Percentiles rank a stretch among this genome's conserved stretches.
phyloP scores from a whole-genome alignment of 2,329 filamentous ascomycete genomes.

The Aspergillus arachidicola region DNA sequence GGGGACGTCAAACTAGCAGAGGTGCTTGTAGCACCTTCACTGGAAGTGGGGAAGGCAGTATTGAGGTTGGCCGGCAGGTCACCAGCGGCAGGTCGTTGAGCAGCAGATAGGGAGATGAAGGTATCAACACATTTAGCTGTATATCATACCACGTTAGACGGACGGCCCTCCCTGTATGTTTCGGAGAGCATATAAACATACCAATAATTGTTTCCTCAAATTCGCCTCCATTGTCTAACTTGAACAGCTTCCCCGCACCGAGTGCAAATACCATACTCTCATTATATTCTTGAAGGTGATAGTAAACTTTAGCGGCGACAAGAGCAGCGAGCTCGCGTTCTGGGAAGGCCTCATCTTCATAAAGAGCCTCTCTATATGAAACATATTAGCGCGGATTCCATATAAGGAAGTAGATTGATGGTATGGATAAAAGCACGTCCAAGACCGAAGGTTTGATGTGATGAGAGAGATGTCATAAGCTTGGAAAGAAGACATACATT shows the following conservation, averaged over 20 bases:
- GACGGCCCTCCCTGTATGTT: not conserved
- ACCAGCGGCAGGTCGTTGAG: conserved; percentile 55
- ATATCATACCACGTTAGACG: conserved; percentile 13
- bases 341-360: conserved; percentile 93
- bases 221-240: conserved; percentile 86
- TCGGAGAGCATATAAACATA: conserved; percentile 36
- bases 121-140: conserved; percentile 92
- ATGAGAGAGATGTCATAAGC: not conserved
- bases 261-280: conserved; percentile 99
- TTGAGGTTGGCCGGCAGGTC: conserved; percentile 69
- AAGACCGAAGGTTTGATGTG: not conserved
- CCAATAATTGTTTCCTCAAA: conserved; percentile 98
- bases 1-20: conserved; percentile 75
- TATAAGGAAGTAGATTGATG: conserved; percentile 19
- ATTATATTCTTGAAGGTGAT: conserved; percentile 97
- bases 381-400: not conserved
- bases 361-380: conserved; percentile 79
- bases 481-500: conserved; percentile 66
- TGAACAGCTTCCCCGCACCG: conserved; percentile 91
- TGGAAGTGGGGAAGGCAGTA: conserved; percentile 73
- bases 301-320: conserved; percentile 97
- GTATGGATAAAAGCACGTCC: not conserved
- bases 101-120: conserved; percentile 80
- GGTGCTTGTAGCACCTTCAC: conserved; percentile 66
- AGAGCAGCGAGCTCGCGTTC: conserved; percentile 92